A percentile compares a stretch with the other conserved stretches of the same genome.
These are phyloP conservation scores for Bryoerythrophyllum caledonicum DNA, from an alignment of 225 moss, liverwort and hornwort species.

Conservation along the genomic window DNA sequence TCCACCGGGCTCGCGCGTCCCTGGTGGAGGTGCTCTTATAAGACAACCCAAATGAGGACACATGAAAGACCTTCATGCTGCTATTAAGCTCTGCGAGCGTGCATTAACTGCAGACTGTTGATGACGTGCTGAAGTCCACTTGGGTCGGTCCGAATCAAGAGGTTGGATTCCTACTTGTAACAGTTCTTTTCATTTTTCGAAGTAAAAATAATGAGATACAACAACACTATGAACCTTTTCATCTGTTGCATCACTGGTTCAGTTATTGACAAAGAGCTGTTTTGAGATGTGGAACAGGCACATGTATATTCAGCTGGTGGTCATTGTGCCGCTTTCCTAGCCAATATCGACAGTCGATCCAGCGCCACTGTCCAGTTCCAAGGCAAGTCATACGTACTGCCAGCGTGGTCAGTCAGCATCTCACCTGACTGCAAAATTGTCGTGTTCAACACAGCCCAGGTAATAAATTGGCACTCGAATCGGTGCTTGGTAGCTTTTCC, in stretches of 20 bases:
- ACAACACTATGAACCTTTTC: neutral
- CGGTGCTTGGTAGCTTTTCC: neutral
- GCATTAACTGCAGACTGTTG: conserved; percentile 76
- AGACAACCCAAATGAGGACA: conserved; percentile 99
- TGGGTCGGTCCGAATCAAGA: conserved; percentile 75
- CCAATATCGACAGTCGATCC: no score
- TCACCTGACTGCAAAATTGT: conserved; percentile 83
- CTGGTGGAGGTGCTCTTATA: no score
- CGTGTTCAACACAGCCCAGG: conserved; percentile 78
- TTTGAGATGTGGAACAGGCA: no score
- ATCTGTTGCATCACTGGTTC: neutral
- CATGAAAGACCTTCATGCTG: conserved; percentile 90
- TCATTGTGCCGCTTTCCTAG: no score
- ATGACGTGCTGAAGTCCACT: conserved; percentile 58
- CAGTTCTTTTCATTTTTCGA: neutral
- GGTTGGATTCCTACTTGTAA: conserved; percentile 35
- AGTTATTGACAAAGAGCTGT: conserved; percentile 29
- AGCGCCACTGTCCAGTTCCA: conserved; percentile 74
- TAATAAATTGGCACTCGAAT: conserved; percentile 12
- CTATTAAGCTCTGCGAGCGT: conserved; percentile 78
- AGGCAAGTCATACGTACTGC: conserved; percentile 52
- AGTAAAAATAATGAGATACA: neutral
- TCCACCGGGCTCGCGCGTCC: no score
- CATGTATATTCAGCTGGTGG: no score
- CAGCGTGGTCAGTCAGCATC: conserved; percentile 94